A percentile compares a stretch with the other conserved stretches of the same genome.
phyloP scores from a whole-genome alignment of 2,329 filamentous ascomycete genomes.

The Graphilbum sp. region DNA sequence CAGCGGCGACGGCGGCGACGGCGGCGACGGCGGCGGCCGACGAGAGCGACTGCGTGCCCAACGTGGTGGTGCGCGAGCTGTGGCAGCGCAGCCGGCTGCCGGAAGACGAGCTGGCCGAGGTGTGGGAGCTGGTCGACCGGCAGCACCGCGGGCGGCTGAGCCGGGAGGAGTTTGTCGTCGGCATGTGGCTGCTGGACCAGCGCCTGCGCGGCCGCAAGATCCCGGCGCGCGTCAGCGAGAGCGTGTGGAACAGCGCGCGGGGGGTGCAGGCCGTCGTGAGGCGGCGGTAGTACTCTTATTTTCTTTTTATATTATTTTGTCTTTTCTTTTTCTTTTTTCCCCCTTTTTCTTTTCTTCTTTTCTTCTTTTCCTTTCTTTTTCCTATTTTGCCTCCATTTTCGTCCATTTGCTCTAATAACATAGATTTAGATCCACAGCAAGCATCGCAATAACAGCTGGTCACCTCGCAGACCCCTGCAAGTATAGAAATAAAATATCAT shows the following conservation, averaged over 20 bases:
- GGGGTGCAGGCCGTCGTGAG: slow-evolving; percentile 23
- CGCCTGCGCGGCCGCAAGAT: slow-evolving; percentile 64
- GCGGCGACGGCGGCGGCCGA: slow-evolving; percentile 8
- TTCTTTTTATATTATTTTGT: too few species aligned
- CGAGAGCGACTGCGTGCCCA: slow-evolving; percentile 38
- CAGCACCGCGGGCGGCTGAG: slow-evolving; percentile 36
- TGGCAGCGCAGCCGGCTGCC: slow-evolving; percentile 57
- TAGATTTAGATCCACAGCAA: too few species aligned
- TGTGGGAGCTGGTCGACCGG: slow-evolving; percentile 60
- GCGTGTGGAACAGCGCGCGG: slow-evolving; percentile 57
- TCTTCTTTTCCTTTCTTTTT: too few species aligned
- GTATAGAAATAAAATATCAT: too few species aligned
- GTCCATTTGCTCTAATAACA: too few species aligned
- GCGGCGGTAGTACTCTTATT: too few species aligned
- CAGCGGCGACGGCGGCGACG: neutral
- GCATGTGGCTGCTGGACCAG: slow-evolving; percentile 71
- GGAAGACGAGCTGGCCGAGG: slow-evolving; percentile 50
- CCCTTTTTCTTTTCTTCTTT: too few species aligned
- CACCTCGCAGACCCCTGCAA: too few species aligned
- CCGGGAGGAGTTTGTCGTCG: slow-evolving; percentile 64
- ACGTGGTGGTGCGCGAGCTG: slow-evolving; percentile 57
- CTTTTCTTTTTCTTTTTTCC: too few species aligned
- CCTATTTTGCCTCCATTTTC: too few species aligned
- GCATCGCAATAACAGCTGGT: too few species aligned
- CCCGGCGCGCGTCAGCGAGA: slow-evolving; percentile 51